Percentiles rank a stretch among this genome's conserved stretches.
These are phyloP conservation scores for Vicia faba DNA, from an alignment of 306 rosid genomes.

Conservation along the genomic window DNA sequence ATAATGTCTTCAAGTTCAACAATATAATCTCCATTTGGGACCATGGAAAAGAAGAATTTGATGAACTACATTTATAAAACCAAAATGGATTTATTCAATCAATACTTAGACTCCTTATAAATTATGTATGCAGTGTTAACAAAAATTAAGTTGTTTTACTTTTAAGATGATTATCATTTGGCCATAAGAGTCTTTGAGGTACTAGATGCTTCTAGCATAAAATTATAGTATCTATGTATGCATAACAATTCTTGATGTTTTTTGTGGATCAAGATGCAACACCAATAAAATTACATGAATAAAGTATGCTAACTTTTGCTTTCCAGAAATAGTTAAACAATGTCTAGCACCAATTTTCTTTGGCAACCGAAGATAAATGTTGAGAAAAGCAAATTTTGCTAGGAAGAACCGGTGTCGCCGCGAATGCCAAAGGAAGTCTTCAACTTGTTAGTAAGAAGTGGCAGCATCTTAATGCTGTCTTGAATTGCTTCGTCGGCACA, in stretches of 20 bases:
- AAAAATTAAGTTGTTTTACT: too few species aligned
- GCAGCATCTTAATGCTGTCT: conserved; percentile 65
- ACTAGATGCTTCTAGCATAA: too few species aligned
- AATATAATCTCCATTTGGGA: too few species aligned
- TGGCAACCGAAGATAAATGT: neutral
- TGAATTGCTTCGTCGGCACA: conserved; percentile 80
- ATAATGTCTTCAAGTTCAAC: too few species aligned
- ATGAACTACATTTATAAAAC: too few species aligned
- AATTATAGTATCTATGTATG: neutral
- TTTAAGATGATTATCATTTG: too few species aligned
- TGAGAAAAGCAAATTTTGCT: conserved; percentile 25
- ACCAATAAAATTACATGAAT: conserved; percentile 2
- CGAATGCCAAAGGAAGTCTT: conserved; percentile 58
- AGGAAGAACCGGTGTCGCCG: conserved; percentile 29
- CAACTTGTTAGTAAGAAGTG: conserved; percentile 64
- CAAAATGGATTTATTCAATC: too few species aligned
- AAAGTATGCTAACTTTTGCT: neutral
- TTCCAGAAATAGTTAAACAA: conserved; percentile 9
- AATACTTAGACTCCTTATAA: too few species aligned
- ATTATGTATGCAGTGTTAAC: too few species aligned
- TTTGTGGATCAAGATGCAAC: conserved; percentile 16
- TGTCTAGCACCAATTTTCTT: conserved; percentile 27
- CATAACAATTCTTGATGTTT: conserved; percentile 1
- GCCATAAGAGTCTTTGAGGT: too few species aligned
- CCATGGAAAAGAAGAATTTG: too few species aligned